Percentiles rank a stretch among this genome's conserved stretches.
phyloP scores from a whole-genome alignment of 202 grass and related monocot genomes.

The Bolboschoenoplectus hybrid region DNA sequence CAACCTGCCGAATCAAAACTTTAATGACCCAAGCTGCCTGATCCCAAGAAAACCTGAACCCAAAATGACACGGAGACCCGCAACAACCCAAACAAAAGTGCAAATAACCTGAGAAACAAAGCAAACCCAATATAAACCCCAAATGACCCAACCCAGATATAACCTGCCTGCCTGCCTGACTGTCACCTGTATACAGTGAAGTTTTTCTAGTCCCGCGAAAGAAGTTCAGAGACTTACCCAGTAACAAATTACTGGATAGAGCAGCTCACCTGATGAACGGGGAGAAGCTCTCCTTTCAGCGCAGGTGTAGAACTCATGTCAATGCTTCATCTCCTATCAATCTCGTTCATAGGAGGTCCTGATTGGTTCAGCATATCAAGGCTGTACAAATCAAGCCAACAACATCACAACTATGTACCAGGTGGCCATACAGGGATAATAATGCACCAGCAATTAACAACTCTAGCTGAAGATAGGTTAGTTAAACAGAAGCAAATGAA shows the following conservation, averaged over 20 bases:
- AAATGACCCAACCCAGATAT: background rate
- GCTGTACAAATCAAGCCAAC: conserved; percentile 21
- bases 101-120: background rate
- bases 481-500: background rate
- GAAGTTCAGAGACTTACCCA: background rate
- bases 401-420: conserved; percentile 20
- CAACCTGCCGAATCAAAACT: background rate
- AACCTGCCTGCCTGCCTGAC: background rate
- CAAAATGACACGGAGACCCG: background rate
- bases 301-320: background rate
- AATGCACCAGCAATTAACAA: background rate
- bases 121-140: background rate
- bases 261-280: background rate
- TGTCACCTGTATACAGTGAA: background rate
- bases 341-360: conserved; percentile 4
- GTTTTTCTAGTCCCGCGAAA: background rate
- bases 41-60: background rate
- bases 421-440: background rate
- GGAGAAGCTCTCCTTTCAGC: conserved; percentile 16
- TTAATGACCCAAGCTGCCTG: background rate
- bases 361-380: conserved; percentile 32
- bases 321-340: conserved; percentile 17
- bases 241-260: background rate
- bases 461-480: background rate
- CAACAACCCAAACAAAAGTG: conserved; percentile 10